Conservation (phyloP, 148 eudicot genomes). For the Heliosperma pusillum region DNA sequence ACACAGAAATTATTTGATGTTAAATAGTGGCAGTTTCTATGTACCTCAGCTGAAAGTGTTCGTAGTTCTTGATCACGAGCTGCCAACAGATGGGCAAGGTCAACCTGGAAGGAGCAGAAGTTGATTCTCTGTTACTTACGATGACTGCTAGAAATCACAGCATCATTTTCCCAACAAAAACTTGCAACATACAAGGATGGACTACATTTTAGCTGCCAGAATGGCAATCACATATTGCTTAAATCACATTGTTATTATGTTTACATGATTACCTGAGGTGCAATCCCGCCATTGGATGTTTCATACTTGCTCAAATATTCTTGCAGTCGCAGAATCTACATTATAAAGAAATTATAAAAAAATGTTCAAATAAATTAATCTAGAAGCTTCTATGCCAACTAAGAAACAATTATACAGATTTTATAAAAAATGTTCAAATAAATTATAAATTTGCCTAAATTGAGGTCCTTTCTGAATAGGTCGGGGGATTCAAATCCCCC, state of each 20-base stretch:
- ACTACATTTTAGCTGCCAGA: background rate
- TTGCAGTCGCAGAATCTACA: constrained; percentile 85
- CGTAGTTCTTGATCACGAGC: constrained; percentile 97
- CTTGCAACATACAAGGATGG: background rate
- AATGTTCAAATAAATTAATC: background rate
- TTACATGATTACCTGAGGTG: constrained; percentile 71
- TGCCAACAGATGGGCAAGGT: constrained; percentile 94
- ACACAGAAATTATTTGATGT: background rate
- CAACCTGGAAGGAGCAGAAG: constrained; percentile 56
- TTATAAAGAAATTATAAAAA: background rate
- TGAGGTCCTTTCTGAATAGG: too few species aligned
- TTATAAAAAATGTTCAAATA: background rate
- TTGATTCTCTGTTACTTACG: too few species aligned
- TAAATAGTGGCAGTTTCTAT: constrained; percentile 8
- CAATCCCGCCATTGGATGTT: constrained; percentile 62
- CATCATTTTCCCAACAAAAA: background rate
- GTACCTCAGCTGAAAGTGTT: constrained; percentile 99
- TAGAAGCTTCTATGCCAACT: too few species aligned
- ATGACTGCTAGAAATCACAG: background rate
- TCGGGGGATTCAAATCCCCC: too few species aligned
- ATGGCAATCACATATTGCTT: background rate
- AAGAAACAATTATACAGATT: constrained; percentile 12
- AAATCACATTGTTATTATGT: background rate
- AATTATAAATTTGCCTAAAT: background rate
- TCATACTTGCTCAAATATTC: constrained; percentile 97